phyloP scores from a whole-genome alignment of 257 asterid genomes.

The Datura wrightii region DNA sequence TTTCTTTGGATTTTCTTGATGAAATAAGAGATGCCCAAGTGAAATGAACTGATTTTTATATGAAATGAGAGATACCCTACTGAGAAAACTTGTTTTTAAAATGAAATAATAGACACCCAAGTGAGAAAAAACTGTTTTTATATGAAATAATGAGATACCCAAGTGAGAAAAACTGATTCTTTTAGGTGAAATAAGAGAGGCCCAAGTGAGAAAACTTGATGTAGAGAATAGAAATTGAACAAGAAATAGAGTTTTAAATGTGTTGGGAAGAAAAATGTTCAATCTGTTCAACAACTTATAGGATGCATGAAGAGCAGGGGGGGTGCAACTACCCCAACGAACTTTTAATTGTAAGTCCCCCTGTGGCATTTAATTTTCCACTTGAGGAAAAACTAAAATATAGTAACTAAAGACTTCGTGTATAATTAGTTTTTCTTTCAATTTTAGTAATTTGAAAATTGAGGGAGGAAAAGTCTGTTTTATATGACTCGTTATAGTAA shows the following conservation, averaged over 20 bases:
- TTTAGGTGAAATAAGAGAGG: neutral
- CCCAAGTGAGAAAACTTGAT: neutral
- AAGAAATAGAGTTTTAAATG: neutral
- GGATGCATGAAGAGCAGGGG: constrained; percentile 13
- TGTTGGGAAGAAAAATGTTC: neutral
- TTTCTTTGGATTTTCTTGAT: too few species aligned
- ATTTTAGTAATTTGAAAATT: neutral
- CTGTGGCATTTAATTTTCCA: constrained; percentile 33
- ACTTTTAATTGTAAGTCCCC: constrained; percentile 27
- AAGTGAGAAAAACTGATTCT: neutral
- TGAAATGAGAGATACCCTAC: neutral
- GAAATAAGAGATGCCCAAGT: neutral
- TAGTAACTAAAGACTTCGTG: constrained; percentile 8
- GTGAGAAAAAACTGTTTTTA: neutral
- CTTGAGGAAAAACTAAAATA: neutral
- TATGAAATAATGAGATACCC: neutral
- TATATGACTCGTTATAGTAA: neutral
- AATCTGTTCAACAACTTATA: constrained; percentile 16
- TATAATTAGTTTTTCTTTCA: neutral
- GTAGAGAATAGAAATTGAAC: neutral
- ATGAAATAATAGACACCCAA: neutral
- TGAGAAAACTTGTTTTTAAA: neutral
- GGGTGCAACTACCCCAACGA: constrained; percentile 38
- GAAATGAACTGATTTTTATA: too few species aligned
- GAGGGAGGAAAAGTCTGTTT: neutral